These are phyloP conservation scores for Alternaria atra DNA, from an alignment of 2,329 filamentous ascomycete genomes.

Conservation along the genomic window DNA sequence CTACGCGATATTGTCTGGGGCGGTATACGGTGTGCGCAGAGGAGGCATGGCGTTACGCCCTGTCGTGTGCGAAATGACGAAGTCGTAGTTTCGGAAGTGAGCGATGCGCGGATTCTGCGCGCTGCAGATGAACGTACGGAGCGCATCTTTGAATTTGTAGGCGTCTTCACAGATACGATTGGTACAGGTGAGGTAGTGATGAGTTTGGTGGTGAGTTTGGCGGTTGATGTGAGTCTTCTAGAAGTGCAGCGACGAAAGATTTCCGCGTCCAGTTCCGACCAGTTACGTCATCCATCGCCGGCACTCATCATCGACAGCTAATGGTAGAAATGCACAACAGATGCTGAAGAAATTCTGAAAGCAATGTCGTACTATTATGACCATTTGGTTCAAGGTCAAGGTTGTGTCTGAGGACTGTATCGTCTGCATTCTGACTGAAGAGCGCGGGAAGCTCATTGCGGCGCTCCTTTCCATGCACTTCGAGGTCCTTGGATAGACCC, in stretches of 20 bases:
- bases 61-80: constrained; percentile 27
- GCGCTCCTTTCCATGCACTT: background rate
- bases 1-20: constrained; percentile 24
- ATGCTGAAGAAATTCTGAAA: background rate
- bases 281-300: constrained; percentile 29
- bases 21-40: constrained; percentile 31
- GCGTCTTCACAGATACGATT: background rate
- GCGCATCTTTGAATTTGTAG: constrained; percentile 22
- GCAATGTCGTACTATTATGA: background rate
- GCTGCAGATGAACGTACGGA: constrained; percentile 32
- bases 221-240: background rate
- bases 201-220: background rate
- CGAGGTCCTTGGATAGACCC: background rate
- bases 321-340: background rate
- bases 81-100: constrained; percentile 24
- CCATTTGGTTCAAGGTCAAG: background rate
- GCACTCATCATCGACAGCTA: background rate
- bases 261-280: constrained; percentile 10
- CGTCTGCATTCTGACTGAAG: background rate
- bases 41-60: constrained; percentile 33
- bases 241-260: constrained; percentile 19
- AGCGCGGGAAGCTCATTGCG: background rate
- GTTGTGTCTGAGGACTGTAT: background rate
- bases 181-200: background rate
- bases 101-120: constrained; percentile 36